Evolutionary conservation across 139 green algal species (phyloP).

Genomic region (Chlamydomonas sphaeroides): DNA sequence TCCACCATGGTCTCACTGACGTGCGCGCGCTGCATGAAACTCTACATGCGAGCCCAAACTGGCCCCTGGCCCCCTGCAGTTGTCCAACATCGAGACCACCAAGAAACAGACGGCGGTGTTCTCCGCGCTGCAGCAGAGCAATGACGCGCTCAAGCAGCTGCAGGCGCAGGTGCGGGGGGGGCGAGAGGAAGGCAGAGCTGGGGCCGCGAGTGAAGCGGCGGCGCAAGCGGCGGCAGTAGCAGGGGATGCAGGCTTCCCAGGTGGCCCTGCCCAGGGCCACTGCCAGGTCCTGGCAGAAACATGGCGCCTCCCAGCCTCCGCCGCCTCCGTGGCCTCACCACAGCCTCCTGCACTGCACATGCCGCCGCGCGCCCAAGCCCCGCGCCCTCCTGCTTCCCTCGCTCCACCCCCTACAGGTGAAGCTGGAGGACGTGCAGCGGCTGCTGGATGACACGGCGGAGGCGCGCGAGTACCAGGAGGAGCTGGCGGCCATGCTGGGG

Average conservation of each 20-base stretch:
- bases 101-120: constrained; percentile 80
- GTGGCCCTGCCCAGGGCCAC: too few species aligned
- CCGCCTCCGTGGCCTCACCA: too few species aligned
- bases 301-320: too few species aligned
- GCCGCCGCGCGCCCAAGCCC: too few species aligned
- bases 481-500: constrained; percentile 49
- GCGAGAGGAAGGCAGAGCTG: too few species aligned
- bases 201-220: too few species aligned
- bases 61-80: constrained; percentile 56
- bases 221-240: too few species aligned
- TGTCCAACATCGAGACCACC: constrained; percentile 81
- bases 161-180: constrained; percentile 65
- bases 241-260: too few species aligned
- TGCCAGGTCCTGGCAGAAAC: too few species aligned
- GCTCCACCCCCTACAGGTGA: constrained; percentile 50
- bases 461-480: constrained; percentile 79
- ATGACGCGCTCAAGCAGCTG: constrained; percentile 73
- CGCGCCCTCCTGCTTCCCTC: neutral
- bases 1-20: too few species aligned
- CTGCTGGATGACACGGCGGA: constrained; percentile 85
- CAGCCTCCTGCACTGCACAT: too few species aligned
- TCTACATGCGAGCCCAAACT: neutral
- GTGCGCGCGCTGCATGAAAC: too few species aligned
- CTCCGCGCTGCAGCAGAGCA: constrained; percentile 78
- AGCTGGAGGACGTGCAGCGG: constrained; percentile 84